Base-by-base conservation (phyloP, 2,329 filamentous ascomycete genomes). In the Westerdykella sp. region DNA sequence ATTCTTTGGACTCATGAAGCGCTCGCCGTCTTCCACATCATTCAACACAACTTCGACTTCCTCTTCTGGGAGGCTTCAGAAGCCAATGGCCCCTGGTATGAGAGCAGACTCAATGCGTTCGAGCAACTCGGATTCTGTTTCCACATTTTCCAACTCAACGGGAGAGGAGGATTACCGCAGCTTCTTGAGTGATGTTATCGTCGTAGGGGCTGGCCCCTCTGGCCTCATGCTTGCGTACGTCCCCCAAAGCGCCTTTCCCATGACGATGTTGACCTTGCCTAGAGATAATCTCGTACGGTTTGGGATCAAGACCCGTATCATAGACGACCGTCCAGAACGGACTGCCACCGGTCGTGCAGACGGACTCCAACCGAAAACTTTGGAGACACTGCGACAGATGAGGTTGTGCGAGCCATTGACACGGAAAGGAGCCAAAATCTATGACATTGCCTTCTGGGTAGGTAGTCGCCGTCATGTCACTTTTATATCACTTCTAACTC, bases 371-470 rank as follows among this genome's bases (percentile, higher is more conserved):
- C 84, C 84, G 36, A 88, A 88, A 67, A 84, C 83, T 1, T 85
- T 89, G 55, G 84, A 88, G 69, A 88, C 84, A 0, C 77, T 87
- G 54, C 77, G 79, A 48, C 84, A 87, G 66, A 80, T 88, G 72
- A 74, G 83, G 28, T 68, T 87, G n/a, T 81, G 79, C n/a, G 83
- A 87, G 49, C 71, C 77, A 1, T 65, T 88, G 23, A 65, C 88
- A 34, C 77, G 78, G 49, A 77, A 81, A 54, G 84, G 81, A 23
- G 83, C 83, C 39, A 79, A 78, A 37, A 79, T 88, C 36, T 85
- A 84, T 64, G 84, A 88, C 57, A 87, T 88, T 47, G 75, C 80
- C 35, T 87, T 87, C 61, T 88, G 84, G 83, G 74, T 79, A 60
- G 71, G 73, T 38, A 18, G 28, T 22, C 11, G 23, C 22, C 16